These are phyloP conservation scores for Alternaria solani DNA, from an alignment of 2,329 filamentous ascomycete species.

Conservation along the genomic window DNA sequence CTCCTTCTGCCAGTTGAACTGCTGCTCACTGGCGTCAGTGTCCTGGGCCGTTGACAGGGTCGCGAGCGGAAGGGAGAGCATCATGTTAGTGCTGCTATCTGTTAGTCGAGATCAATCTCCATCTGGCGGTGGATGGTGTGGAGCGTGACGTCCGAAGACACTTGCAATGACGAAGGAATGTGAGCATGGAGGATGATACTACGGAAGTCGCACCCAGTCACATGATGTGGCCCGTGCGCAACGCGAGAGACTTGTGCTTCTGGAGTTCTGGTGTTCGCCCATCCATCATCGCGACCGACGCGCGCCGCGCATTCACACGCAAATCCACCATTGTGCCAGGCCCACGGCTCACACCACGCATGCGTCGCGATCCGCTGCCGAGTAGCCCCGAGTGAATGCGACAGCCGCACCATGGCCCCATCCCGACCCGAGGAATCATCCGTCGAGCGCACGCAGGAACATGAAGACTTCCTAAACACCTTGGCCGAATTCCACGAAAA, in stretches of 20 bases:
- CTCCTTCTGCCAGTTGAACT: conserved; percentile 49
- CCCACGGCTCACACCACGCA: conserved; percentile 29
- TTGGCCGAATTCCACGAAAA: conserved; percentile 78
- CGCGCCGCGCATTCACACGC: conserved; percentile 41
- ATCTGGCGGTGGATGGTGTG: background rate
- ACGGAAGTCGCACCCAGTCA: conserved; percentile 34
- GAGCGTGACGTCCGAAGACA: background rate
- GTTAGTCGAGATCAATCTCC: conserved; percentile 11
- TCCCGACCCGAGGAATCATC: conserved; percentile 54
- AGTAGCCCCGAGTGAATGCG: conserved; percentile 39
- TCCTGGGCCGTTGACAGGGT: conserved; percentile 48
- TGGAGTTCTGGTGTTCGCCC: conserved; percentile 44
- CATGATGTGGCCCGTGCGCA: conserved; percentile 25
- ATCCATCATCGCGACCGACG: conserved; percentile 41
- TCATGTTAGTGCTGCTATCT: conserved; percentile 18
- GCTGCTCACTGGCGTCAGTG: conserved; percentile 32
- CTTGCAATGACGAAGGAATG: background rate
- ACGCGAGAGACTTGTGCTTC: conserved; percentile 33
- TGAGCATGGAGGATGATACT: background rate
- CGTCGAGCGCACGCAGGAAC: conserved; percentile 67
- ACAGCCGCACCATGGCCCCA: conserved; percentile 56
- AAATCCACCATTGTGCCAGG: conserved; percentile 34
- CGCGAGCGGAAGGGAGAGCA: conserved; percentile 43
- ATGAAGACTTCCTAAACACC: conserved; percentile 79
- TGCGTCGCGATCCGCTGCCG: conserved; percentile 29